Base-by-base conservation (phyloP, 257 asterid genomes). In the Cinchona pubescens region DNA sequence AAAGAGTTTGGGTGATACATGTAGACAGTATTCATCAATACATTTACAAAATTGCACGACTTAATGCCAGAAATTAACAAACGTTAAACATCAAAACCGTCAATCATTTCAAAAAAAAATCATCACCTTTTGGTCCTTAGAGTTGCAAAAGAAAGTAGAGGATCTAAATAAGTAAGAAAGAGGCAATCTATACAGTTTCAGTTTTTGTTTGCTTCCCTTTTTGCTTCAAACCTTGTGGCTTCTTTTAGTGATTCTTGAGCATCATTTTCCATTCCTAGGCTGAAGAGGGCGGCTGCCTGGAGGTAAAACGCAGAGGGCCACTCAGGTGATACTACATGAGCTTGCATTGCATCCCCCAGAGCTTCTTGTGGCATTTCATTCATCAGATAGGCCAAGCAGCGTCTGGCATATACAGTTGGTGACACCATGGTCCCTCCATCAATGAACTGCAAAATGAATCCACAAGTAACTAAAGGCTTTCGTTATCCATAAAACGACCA, bases 351-450 rank as follows among this genome's bases (percentile, higher is more conserved):
- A 76, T 85, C 89, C 18, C 77, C 82, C 0, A 85, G 70, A 46
- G 87, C 89, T 72, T 83, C 84, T 76, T 83, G 85, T 37, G 79
- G 76, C 83, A 69, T 76, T 61, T 79, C 87, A 37, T 38, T 74
- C 87, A 85, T 83, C 81, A 85, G 80, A 74, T 83, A 85, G 13
- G 82, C 71, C 76, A 85, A 77, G 85, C 97, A 88, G 23, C 98
- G 90, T 35, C 98, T 83, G 27, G 91, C 91, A 32, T 79, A 89
- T 0, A 92, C 94, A 0, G 98, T 94, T 0, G 98, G 97, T 12
- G 97, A 92, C 23, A 89, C 86, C 97, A 94, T 90, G 15, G 96
- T 89, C 71, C 97, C 97, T 8, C 97, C 96, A 76, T 94, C 97
- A 61, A 92, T 84, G 80, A 94, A 94, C 98, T 92, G 43, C 73